Evolutionary conservation across 306 rosid species (phyloP).

Genomic region (Sindora glabra): DNA sequence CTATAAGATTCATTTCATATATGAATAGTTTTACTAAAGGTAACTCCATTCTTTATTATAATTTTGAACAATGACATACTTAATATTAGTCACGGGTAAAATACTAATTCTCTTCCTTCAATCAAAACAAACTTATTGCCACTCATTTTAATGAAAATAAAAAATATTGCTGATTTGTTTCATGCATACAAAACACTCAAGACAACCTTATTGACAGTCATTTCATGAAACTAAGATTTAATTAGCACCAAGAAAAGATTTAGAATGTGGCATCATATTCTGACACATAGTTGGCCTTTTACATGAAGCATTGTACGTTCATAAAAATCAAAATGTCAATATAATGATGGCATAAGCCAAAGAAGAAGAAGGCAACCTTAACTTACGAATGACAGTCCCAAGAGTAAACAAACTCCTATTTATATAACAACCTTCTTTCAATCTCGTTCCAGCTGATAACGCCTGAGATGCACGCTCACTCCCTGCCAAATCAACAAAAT

Average conservation of each 20-base stretch:
- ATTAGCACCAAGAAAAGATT: not conserved
- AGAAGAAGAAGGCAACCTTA: conserved; percentile 61
- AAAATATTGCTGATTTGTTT: not conserved
- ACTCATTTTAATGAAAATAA: not conserved
- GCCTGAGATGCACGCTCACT: conserved; percentile 99
- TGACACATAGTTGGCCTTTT: too few relatives aligned
- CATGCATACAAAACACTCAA: not conserved
- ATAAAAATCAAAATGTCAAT: not conserved
- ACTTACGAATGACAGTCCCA: conserved; percentile 89
- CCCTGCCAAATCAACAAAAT: conserved; percentile 95
- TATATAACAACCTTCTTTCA: conserved; percentile 97
- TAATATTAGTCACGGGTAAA: not conserved
- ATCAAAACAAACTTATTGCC: not conserved
- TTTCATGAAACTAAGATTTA: not conserved
- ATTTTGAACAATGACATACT: not conserved
- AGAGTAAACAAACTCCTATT: conserved; percentile 97
- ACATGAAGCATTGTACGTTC: not conserved
- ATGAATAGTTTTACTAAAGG: not conserved
- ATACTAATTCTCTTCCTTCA: not conserved
- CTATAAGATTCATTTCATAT: not conserved
- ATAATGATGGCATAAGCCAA: conserved; percentile 6
- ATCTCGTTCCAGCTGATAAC: conserved; percentile 80
- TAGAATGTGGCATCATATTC: not conserved
- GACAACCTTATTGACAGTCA: not conserved
- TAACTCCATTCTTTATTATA: not conserved